Evolutionary conservation across 805 yeast species (phyloP), one percentile per base, ranked within the genome.

Genomic region (Kluyveromyces wickerhamii): DNA sequence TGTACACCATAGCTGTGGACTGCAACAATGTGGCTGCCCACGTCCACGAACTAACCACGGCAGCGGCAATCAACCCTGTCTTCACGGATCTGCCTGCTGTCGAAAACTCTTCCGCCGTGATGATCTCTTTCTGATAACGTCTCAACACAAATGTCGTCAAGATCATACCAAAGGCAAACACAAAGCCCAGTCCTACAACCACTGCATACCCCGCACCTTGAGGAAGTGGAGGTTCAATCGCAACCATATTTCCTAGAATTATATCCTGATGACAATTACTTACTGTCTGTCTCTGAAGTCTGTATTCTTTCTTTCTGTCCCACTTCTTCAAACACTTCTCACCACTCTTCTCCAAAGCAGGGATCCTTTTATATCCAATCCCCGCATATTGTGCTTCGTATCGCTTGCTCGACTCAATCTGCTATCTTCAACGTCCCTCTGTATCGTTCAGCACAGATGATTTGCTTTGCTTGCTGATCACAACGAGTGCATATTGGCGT

Each of bases 21-120:
- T 77, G 77, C 21, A 83, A 64, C 31, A 83, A 60, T 2, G 94
- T 83, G 3, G 86, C 84, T n/a, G 83, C 83, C 87, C 87, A 79
- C 7, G 96, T 86, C 97, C 97, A 88, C 7, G 89, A 78, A 9
- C 89, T 78, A 7, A 87, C 95, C 20, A 88, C 96, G 6, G 95
- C 95, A 6, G 94, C 78, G 4, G 89, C 78, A 42, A 86, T 79
- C 45, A 88, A 66, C 32, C 92, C 92, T 0, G 89, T 77, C 48
- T 80, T 82, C 27, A 88, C 94, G 3, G 85, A 68, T 54, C 95
- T 72, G 44, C 95, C 95, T 22, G 96, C 95, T 4, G 96, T 87
- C 3, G 94, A 75, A 48, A 88, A 88, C 54, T 87, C 95, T 62
- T 88, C 96, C 4, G 96, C 87, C 5, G 95, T 85, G 59, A 86